phyloP scores from a whole-genome alignment of 1,284 basidiomycete genomes.

The Marasmius tenuissimus region DNA sequence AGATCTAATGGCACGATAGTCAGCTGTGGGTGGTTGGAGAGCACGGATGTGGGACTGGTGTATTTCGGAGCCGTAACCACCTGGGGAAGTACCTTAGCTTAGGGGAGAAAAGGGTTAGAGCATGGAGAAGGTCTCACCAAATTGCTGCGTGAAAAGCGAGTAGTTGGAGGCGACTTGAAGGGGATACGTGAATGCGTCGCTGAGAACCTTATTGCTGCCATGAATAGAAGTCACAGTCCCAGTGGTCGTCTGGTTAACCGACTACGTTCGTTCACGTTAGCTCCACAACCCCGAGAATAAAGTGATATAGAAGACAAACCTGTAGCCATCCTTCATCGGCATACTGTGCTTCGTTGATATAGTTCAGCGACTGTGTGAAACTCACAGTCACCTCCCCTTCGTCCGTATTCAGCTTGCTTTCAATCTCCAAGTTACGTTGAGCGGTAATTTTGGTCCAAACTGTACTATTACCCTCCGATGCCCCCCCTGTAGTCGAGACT shows the following conservation, averaged over 20 bases:
- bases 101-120: neutral
- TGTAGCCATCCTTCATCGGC: constrained; percentile 42
- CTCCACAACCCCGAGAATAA: neutral
- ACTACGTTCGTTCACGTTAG: constrained; percentile 18
- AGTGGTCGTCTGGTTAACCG: constrained; percentile 32
- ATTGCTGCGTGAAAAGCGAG: constrained; percentile 28
- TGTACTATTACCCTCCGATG: constrained; percentile 29
- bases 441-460: constrained; percentile 47
- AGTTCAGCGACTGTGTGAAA: constrained; percentile 46
- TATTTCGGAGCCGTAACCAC: constrained; percentile 34
- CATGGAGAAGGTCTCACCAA: constrained; percentile 34
- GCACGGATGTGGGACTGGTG: constrained; percentile 34
- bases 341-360: constrained; percentile 46
- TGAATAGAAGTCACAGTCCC: constrained; percentile 34
- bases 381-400: constrained; percentile 44
- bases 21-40: constrained; percentile 28
- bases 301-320: constrained; percentile 26
- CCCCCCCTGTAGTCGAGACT: constrained; percentile 28
- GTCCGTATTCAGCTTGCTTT: constrained; percentile 46
- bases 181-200: constrained; percentile 39
- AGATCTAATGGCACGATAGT: constrained; percentile 27
- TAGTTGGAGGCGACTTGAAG: constrained; percentile 37
- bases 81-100: constrained; percentile 14
- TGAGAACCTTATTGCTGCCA: constrained; percentile 27
- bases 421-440: constrained; percentile 40